These are phyloP conservation scores for Apodospora peruviana DNA, from an alignment of 495 filamentous ascomycete species.

Conservation along the genomic window DNA sequence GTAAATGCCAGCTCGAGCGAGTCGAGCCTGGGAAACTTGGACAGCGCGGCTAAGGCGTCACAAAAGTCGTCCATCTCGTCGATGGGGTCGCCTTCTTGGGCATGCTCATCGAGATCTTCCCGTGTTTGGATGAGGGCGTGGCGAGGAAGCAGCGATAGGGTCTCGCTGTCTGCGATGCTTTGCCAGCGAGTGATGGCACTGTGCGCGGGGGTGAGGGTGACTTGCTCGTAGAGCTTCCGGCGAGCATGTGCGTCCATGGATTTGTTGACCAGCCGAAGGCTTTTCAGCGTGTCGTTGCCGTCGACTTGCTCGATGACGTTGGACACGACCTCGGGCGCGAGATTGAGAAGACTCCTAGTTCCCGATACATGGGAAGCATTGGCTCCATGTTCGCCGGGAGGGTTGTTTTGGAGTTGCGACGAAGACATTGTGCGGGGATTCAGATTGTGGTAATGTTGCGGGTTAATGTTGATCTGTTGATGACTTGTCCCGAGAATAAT, in stretches of 20 bases:
- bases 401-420: no score
- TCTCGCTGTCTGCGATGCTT: not conserved
- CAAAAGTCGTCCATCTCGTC: not conserved
- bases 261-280: not conserved
- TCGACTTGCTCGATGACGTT: not conserved
- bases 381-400: no score
- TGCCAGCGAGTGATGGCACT: not conserved
- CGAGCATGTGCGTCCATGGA: not conserved
- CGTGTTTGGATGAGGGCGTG: not conserved
- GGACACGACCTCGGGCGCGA: not conserved
- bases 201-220: not conserved
- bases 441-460: no score
- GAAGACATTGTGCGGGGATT: no score
- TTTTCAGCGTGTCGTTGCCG: not conserved
- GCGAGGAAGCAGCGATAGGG: not conserved
- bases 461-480: no score
- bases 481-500: no score
- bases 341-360: slow-evolving; percentile 7
- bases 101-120: not conserved
- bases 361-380: no score
- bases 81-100: not conserved
- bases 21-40: not conserved
- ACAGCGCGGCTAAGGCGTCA: not conserved
- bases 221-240: not conserved
- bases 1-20: not conserved